phyloP scores from a whole-genome alignment of 2,329 filamentous ascomycete genomes.

The Aureobasidium sp. region DNA sequence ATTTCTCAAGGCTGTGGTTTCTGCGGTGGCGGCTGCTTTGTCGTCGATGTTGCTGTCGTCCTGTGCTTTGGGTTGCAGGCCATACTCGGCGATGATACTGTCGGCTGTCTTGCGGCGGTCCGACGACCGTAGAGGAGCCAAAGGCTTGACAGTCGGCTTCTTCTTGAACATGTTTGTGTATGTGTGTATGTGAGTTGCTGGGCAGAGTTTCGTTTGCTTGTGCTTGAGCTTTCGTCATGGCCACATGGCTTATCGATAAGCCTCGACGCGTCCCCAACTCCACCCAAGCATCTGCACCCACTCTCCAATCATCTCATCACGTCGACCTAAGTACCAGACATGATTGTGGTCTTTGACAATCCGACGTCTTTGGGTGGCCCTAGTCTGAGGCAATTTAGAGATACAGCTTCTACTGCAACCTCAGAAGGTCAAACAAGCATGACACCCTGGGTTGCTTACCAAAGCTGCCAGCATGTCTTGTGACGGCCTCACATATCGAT shows the following conservation, averaged over 20 bases:
- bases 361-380: too few relatives aligned
- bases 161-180: constrained; percentile 28
- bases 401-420: too few relatives aligned
- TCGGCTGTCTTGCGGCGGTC: constrained; percentile 60
- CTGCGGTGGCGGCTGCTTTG: constrained; percentile 34
- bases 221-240: too few relatives aligned
- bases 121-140: constrained; percentile 57
- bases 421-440: neutral
- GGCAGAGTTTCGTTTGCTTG: too few relatives aligned
- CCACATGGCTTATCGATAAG: too few relatives aligned
- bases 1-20: constrained; percentile 46
- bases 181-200: neutral
- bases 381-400: too few relatives aligned
- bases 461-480: neutral
- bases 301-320: too few relatives aligned
- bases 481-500: neutral
- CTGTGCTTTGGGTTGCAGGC: constrained; percentile 38
- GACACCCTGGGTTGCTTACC: neutral
- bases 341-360: too few relatives aligned
- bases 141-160: constrained; percentile 48
- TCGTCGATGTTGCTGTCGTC: constrained; percentile 32
- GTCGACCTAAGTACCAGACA: too few relatives aligned
- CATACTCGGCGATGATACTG: constrained; percentile 56
- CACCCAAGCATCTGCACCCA: too few relatives aligned
- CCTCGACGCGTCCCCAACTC: too few relatives aligned